A percentile compares a stretch with the other conserved stretches of the same genome.
phyloP scores from a whole-genome alignment of 2,329 filamentous ascomycete species.

The Fonsecaea pedrosoi region DNA sequence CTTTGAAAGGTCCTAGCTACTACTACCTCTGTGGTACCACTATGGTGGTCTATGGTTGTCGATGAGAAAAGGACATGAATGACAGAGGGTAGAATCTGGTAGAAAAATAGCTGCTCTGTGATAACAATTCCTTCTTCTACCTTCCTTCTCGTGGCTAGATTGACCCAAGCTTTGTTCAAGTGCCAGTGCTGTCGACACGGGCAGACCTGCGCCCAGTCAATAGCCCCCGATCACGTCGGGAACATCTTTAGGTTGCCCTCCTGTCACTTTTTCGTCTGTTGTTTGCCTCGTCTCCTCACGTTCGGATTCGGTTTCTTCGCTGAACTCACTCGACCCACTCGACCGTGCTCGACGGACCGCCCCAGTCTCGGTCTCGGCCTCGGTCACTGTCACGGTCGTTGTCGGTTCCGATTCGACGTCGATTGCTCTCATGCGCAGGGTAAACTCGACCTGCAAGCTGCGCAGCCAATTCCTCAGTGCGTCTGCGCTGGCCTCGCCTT shows the following conservation, averaged over 20 bases:
- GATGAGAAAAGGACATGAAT: too few relatives aligned
- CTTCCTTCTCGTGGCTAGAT: not conserved
- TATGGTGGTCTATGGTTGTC: too few relatives aligned
- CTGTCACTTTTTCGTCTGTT: not conserved
- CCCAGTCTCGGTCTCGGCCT: not conserved
- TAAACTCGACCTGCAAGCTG: conserved; percentile 76
- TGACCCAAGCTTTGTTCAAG: not conserved
- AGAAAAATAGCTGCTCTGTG: not conserved
- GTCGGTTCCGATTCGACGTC: conserved; percentile 49
- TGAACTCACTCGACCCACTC: not conserved
- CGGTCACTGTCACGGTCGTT: not conserved
- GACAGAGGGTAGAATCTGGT: not conserved
- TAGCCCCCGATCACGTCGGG: not conserved
- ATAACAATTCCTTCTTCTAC: not conserved
- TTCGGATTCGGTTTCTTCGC: too few relatives aligned
- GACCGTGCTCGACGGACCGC: not conserved
- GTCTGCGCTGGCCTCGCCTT: conserved; percentile 66
- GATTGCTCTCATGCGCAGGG: conserved; percentile 71
- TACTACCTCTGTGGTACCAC: too few relatives aligned
- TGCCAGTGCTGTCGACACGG: not conserved
- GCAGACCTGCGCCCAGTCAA: not conserved
- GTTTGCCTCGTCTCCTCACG: not conserved
- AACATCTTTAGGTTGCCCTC: not conserved
- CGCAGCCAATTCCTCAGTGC: conserved; percentile 69
- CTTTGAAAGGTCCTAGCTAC: not conserved